A percentile compares a stretch with the other conserved stretches of the same genome.
phyloP scores from a whole-genome alignment of 1,284 basidiomycete genomes.

The Boletus sp. region DNA sequence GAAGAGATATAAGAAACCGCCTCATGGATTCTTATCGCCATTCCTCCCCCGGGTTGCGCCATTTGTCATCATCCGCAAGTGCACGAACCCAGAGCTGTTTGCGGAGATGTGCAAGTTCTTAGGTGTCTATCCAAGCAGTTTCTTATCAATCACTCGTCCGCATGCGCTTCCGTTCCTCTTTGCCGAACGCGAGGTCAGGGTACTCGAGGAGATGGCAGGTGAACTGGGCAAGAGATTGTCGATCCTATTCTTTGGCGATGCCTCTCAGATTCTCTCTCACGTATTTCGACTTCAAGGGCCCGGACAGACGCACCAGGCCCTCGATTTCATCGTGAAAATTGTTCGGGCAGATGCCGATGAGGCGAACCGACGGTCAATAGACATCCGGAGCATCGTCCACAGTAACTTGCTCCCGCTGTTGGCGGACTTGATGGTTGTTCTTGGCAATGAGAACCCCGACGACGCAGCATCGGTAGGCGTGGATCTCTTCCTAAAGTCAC shows the following conservation, averaged over 20 bases:
- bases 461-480: slow-evolving; percentile 49
- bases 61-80: slow-evolving; percentile 64
- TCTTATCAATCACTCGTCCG: slow-evolving; percentile 68
- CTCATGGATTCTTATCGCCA: slow-evolving; percentile 72
- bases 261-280: slow-evolving; percentile 70
- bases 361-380: slow-evolving; percentile 42
- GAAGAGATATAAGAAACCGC: slow-evolving; percentile 62
- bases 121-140: slow-evolving; percentile 56
- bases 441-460: slow-evolving; percentile 67
- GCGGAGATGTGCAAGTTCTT: slow-evolving; percentile 68
- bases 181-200: slow-evolving; percentile 58
- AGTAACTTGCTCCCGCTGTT: slow-evolving; percentile 71
- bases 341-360: slow-evolving; percentile 35
- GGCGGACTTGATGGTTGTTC: slow-evolving; percentile 72
- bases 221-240: slow-evolving; percentile 53
- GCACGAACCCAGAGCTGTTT: slow-evolving; percentile 60
- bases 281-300: slow-evolving; percentile 66
- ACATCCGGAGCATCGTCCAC: slow-evolving; percentile 58
- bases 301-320: slow-evolving; percentile 54
- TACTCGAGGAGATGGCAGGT: slow-evolving; percentile 49
- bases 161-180: slow-evolving; percentile 76
- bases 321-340: slow-evolving; percentile 63
- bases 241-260: slow-evolving; percentile 62
- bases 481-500: not conserved
- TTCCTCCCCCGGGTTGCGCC: slow-evolving; percentile 72